Conservation (phyloP, 345 rosid genomes). For the Eucalyptus coolabah region DNA sequence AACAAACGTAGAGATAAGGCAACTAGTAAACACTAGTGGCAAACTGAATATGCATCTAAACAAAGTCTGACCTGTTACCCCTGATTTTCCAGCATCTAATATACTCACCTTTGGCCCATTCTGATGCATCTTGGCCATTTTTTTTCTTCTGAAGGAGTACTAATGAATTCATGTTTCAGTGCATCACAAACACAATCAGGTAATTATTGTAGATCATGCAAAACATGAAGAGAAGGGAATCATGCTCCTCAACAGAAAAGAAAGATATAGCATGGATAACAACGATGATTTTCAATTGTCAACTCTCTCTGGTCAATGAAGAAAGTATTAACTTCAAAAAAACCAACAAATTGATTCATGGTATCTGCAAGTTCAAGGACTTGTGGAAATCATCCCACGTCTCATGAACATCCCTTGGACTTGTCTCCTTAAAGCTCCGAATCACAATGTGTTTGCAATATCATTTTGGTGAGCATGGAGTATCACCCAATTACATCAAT, state of each 20-base stretch:
- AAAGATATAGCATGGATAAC: neutral
- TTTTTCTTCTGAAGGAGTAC: neutral
- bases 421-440: neutral
- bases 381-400: neutral
- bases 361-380: neutral
- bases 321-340: neutral
- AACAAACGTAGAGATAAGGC: too few relatives aligned
- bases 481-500: neutral
- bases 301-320: neutral
- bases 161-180: neutral
- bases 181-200: neutral
- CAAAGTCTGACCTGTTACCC: neutral
- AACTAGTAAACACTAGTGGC: too few relatives aligned
- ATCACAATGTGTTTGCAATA: neutral
- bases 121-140: neutral
- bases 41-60: too few relatives aligned
- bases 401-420: neutral
- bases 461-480: neutral
- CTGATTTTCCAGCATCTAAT: neutral
- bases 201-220: neutral
- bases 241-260: neutral
- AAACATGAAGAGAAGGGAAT: neutral
- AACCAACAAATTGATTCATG: neutral
- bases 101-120: neutral
- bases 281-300: neutral